These are phyloP conservation scores for Keithomyces neogunnii DNA, from an alignment of 2,329 filamentous ascomycete genomes.

Conservation along the genomic window DNA sequence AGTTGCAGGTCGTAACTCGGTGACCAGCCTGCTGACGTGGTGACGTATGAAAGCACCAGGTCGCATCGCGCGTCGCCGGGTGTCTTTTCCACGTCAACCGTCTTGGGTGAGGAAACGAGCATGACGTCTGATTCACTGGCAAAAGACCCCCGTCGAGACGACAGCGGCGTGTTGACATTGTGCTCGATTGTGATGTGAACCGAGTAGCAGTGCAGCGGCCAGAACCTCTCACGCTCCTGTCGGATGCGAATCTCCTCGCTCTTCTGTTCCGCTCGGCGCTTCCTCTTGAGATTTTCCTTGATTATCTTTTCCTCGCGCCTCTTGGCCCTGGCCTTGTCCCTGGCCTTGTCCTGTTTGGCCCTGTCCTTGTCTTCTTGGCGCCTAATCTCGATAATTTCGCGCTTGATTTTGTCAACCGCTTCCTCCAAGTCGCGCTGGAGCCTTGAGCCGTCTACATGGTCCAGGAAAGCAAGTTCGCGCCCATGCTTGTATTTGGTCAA, in stretches of 20 bases:
- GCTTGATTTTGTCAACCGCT: slow-evolving; percentile 18
- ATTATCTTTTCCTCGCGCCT: slow-evolving; percentile 25
- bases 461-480: slow-evolving; percentile 31
- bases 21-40: slow-evolving; percentile 47
- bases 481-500: slow-evolving; percentile 34
- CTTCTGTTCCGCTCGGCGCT: slow-evolving; percentile 24
- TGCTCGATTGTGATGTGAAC: slow-evolving; percentile 41
- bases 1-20: slow-evolving; percentile 55
- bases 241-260: slow-evolving; percentile 37
- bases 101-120: slow-evolving; percentile 14
- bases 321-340: slow-evolving; percentile 26
- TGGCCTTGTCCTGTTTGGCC: slow-evolving; percentile 20
- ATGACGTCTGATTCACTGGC: slow-evolving; percentile 44
- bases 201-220: slow-evolving; percentile 38
- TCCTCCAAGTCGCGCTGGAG: slow-evolving; percentile 24
- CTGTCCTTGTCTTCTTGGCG: slow-evolving; percentile 20
- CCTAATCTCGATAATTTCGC: slow-evolving; percentile 21
- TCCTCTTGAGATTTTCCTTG: slow-evolving; percentile 23
- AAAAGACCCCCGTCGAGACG: slow-evolving; percentile 40
- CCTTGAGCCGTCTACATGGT: slow-evolving; percentile 26
- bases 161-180: slow-evolving; percentile 28
- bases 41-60: slow-evolving; percentile 50
- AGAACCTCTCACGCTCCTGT: slow-evolving; percentile 35
- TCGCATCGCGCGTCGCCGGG: slow-evolving; percentile 24
- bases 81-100: slow-evolving; percentile 10